Conservation (phyloP, 2,329 filamentous ascomycete genomes). For the Fusarium musae region DNA sequence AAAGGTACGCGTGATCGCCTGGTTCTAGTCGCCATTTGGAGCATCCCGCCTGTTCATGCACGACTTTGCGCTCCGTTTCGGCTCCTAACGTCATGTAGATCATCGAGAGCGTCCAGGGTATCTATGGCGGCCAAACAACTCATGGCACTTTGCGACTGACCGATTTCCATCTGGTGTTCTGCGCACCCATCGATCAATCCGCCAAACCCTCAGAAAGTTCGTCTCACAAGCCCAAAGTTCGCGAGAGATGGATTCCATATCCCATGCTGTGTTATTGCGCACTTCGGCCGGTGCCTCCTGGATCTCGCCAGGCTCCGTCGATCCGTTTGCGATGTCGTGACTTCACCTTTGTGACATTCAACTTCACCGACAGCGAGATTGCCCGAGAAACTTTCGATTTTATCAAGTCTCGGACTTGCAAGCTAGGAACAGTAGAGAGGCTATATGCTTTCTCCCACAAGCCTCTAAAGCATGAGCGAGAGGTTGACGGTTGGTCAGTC, state of each 20-base stretch:
- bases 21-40: conserved; percentile 1
- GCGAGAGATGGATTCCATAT: conserved; percentile 93
- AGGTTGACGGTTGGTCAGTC: conserved; percentile 81
- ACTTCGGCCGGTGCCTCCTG: conserved; percentile 77
- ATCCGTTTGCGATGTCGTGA: conserved; percentile 92
- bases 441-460: conserved; percentile 91
- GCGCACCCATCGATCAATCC: conserved; percentile 53
- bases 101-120: conserved; percentile 69
- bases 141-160: conserved; percentile 69
- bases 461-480: conserved; percentile 77
- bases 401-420: conserved; percentile 84
- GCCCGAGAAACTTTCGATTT: conserved; percentile 90
- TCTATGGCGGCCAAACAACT: conserved; percentile 67
- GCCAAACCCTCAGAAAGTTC: conserved; percentile 32
- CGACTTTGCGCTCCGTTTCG: background rate
- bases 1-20: conserved; percentile 49
- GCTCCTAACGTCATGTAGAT: conserved; percentile 50
- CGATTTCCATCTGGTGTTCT: conserved; percentile 70
- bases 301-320: conserved; percentile 77
- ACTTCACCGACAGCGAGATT: conserved; percentile 78
- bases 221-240: conserved; percentile 47
- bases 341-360: conserved; percentile 93
- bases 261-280: conserved; percentile 88
- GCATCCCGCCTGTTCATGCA: background rate
- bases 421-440: conserved; percentile 83